Percentiles rank a stretch among this genome's conserved stretches.
phyloP scores from a whole-genome alignment of 768 basidiomycete species.

The Tylopilus rubrobrunneus region DNA sequence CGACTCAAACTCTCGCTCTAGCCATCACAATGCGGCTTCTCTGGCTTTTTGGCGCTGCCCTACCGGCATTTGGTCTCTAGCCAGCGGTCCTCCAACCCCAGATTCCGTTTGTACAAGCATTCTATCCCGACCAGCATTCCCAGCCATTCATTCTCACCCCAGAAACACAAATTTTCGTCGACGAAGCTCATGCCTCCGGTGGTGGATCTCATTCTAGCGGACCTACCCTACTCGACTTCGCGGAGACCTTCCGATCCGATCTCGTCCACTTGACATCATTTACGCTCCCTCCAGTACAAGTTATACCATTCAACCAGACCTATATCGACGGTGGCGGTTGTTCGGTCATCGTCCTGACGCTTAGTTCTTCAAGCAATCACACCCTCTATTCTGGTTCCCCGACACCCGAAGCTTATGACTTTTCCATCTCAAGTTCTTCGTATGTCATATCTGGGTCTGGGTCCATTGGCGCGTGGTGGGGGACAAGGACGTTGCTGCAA shows the following conservation, averaged over 20 bases:
- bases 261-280: constrained; percentile 31
- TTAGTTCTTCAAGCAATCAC: constrained; percentile 24
- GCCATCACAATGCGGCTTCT: constrained; percentile 1
- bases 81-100: constrained; percentile 24
- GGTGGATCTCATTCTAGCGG: constrained; percentile 10
- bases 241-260: constrained; percentile 36
- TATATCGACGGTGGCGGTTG: not conserved
- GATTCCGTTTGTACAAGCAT: constrained; percentile 37
- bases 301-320: constrained; percentile 10
- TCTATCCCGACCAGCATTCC: constrained; percentile 8
- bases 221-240: constrained; percentile 35
- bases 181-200: constrained; percentile 21
- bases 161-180: constrained; percentile 35
- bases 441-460: constrained; percentile 31
- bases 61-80: not conserved
- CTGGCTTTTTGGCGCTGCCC: not conserved
- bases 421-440: constrained; percentile 26
- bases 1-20: not conserved
- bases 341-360: constrained; percentile 31
- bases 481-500: constrained; percentile 41
- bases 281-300: constrained; percentile 19
- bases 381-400: constrained; percentile 35
- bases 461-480: constrained; percentile 41
- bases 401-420: constrained; percentile 39
- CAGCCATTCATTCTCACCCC: constrained; percentile 18